Evolutionary conservation across 2,329 filamentous ascomycete genomes (phyloP), one percentile per base, ranked within the genome.

Genomic region (Elsinoe necatrix): DNA sequence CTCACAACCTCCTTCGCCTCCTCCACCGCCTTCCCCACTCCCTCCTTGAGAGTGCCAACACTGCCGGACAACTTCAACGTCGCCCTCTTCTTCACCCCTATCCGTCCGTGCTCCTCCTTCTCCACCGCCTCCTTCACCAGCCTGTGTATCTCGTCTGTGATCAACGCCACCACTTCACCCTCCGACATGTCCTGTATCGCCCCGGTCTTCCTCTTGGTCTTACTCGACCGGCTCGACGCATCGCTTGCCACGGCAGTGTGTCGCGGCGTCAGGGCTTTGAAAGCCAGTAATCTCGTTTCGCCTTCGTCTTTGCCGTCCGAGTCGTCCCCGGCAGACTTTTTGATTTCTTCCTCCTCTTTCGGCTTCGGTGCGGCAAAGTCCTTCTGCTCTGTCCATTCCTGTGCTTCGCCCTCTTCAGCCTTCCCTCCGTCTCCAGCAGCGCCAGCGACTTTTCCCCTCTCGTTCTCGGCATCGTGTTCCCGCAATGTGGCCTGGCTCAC

Each of bases 191-290:
- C 54, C 25, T 42, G 29, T 9, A 52, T 14, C 16, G 45, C 48
- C 4, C 25, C 25, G 7, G 16, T 52, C 31, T 52, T 52, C 31
- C 34, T 35, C 16, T 52, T 52, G 9, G n/a, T 9, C 18, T 25
- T 37, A 20, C 39, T 39, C 4, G 54, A 56, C 2, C 27, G 2
- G 39, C 20, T 20, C 3, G 37, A 37, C 9, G 51, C 25, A 14
- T 63, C 25, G 48, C 62, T 16, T 48, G 62, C 65, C 8, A 61
- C 63, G 11, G 73, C 67, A 16, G 72, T 75, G n/a, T 72, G 74
- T 16, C 71, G 67, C 0, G 76, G 73, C 1, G 78, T 76, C 1
- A 82, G 67, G 0, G 78, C 78, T 60, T 83, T 83, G 67, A 82
- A 79, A 0, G 79, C 80, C 11, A 82, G 66, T 31, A 80, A 69